Evolutionary conservation across 805 yeast species (phyloP).

Genomic region (Starmerella davenportii): DNA sequence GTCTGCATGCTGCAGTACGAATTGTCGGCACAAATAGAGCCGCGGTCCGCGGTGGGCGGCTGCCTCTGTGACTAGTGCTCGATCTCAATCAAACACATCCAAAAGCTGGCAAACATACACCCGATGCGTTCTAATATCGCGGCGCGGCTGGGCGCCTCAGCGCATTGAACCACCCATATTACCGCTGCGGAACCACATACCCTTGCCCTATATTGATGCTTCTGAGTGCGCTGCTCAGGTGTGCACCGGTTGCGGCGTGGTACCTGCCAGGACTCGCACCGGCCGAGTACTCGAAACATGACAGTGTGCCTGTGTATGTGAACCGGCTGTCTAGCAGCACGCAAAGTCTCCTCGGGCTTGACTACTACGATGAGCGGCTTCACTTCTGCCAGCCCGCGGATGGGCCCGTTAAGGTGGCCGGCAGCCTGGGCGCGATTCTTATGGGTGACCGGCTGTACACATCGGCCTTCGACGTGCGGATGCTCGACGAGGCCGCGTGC

Average conservation of each 20-base stretch:
- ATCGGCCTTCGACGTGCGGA: conserved; percentile 68
- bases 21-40: too few species aligned
- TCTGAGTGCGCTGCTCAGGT: neutral
- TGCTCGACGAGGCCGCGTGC: conserved; percentile 61
- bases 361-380: conserved; percentile 61
- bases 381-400: conserved; percentile 65
- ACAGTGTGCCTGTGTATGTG: conserved; percentile 58
- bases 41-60: too few species aligned
- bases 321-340: conserved; percentile 75
- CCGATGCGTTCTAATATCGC: too few species aligned
- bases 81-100: too few species aligned
- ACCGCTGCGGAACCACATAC: too few species aligned
- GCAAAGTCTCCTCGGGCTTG: conserved; percentile 22
- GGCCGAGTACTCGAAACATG: conserved; percentile 60
- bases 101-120: too few species aligned
- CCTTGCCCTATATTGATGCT: neutral
- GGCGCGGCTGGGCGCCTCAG: too few species aligned
- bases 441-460: conserved; percentile 92
- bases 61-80: too few species aligned
- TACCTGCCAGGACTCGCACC: conserved; percentile 96
- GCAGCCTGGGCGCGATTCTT: conserved; percentile 77
- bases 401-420: conserved; percentile 55
- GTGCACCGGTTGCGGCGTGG: conserved; percentile 34
- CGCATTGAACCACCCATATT: too few species aligned
- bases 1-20: too few species aligned